phyloP scores from a whole-genome alignment of 2,329 filamentous ascomycete genomes.

The Bipolaris oryzae region DNA sequence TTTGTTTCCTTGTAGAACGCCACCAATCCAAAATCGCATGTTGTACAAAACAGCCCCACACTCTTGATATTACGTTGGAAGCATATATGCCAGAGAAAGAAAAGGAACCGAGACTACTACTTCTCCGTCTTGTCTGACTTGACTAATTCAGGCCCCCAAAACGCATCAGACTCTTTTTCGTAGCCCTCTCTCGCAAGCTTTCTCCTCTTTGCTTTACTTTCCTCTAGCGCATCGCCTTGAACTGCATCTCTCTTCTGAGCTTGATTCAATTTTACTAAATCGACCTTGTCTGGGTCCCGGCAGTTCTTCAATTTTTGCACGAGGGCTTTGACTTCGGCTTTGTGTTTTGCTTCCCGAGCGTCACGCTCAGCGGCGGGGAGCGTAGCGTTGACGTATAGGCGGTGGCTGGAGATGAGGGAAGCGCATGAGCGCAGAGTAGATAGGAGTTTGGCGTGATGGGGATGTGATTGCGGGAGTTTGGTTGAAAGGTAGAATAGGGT shows the following conservation, averaged over 20 bases:
- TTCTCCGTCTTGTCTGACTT: slow-evolving; percentile 20
- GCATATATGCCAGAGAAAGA: background rate
- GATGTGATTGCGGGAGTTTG: slow-evolving; percentile 47
- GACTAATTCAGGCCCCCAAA: slow-evolving; percentile 51
- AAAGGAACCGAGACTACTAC: background rate
- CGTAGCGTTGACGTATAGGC: slow-evolving; percentile 22
- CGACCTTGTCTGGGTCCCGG: slow-evolving; percentile 73
- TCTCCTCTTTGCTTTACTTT: slow-evolving; percentile 52
- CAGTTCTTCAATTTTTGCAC: slow-evolving; percentile 75
- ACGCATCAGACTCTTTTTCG: slow-evolving; percentile 53
- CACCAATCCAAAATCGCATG: background rate
- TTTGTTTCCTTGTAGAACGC: background rate
- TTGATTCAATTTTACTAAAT: slow-evolving; percentile 72
- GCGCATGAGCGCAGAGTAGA: slow-evolving; percentile 50
- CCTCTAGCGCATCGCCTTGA: slow-evolving; percentile 45
- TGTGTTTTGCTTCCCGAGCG: slow-evolving; percentile 50
- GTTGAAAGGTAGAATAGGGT: slow-evolving; percentile 54
- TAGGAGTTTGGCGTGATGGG: slow-evolving; percentile 44
- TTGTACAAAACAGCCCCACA: background rate
- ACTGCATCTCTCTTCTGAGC: slow-evolving; percentile 59
- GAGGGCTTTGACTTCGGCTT: slow-evolving; percentile 58
- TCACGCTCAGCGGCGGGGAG: slow-evolving; percentile 36
- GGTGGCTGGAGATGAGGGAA: slow-evolving; percentile 45
- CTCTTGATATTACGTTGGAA: background rate
- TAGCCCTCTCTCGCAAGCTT: slow-evolving; percentile 53